Evolutionary conservation across 2,329 filamentous ascomycete genomes (phyloP).

Genomic region (Penicillium vulpinum): DNA sequence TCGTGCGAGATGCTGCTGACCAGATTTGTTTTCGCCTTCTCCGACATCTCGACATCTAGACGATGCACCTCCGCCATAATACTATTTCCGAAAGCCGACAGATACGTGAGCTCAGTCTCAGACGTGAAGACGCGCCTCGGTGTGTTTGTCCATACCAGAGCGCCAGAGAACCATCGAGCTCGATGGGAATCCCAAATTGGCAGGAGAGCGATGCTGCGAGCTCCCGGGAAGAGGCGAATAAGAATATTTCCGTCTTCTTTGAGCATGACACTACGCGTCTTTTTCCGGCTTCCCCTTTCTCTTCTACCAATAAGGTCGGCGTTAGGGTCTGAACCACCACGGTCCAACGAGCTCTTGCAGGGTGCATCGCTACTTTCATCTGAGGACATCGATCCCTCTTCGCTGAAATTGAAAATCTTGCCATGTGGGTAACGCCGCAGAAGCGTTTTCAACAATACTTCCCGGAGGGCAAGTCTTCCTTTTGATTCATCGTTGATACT

Average conservation of each 20-base stretch:
- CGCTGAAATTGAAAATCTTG: constrained; percentile 23
- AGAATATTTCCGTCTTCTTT: constrained; percentile 18
- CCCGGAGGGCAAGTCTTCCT: constrained; percentile 10
- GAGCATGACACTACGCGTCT: constrained; percentile 15
- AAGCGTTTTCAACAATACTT: constrained; percentile 16
- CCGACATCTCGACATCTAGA: constrained; percentile 31
- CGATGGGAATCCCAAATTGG: constrained; percentile 37
- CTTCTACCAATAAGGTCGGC: background rate
- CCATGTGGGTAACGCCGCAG: constrained; percentile 24
- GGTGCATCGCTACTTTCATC: constrained; percentile 11
- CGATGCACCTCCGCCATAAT: constrained; percentile 37
- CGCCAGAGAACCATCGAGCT: constrained; percentile 32
- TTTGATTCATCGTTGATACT: constrained; percentile 11
- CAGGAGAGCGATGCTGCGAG: constrained; percentile 31
- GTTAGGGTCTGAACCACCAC: background rate
- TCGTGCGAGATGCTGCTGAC: constrained; percentile 39
- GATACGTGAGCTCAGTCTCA: constrained; percentile 31
- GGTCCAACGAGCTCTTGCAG: background rate
- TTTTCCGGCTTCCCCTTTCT: constrained; percentile 1
- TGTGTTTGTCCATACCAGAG: constrained; percentile 30
- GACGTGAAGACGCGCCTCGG: constrained; percentile 24
- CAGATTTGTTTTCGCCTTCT: constrained; percentile 36
- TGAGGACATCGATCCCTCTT: constrained; percentile 17
- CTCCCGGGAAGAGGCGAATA: constrained; percentile 24
- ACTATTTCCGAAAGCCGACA: constrained; percentile 34